Evolutionary conservation across 305 asterid species (phyloP).

Genomic region (Solanum hybrid): DNA sequence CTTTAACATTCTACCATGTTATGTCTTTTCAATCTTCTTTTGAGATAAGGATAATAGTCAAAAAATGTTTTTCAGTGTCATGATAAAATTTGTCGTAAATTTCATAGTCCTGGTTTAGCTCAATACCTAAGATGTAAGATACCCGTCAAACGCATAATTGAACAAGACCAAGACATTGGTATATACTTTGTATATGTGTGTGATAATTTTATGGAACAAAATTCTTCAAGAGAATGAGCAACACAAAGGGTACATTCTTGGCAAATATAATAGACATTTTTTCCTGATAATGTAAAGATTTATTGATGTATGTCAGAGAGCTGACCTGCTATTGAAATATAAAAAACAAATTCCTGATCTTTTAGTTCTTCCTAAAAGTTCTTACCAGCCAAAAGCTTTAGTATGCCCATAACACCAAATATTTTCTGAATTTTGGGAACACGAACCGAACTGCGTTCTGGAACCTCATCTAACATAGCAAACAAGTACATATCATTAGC

Average conservation of each 20-base stretch:
- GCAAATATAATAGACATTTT: background rate
- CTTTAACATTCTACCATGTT: too few species aligned
- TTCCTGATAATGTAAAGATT: background rate
- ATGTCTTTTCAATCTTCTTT: too few species aligned
- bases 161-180: too few species aligned
- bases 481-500: background rate
- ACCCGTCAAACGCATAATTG: too few species aligned
- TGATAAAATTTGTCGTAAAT: too few species aligned
- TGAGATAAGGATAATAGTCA: too few species aligned
- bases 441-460: slow-evolving; percentile 38
- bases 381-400: slow-evolving; percentile 69
- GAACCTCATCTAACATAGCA: slow-evolving; percentile 44
- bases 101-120: too few species aligned
- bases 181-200: background rate
- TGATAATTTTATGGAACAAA: background rate
- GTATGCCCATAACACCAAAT: slow-evolving; percentile 71
- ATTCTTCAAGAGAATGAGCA: background rate
- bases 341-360: background rate
- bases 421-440: slow-evolving; percentile 60
- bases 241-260: background rate
- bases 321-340: background rate
- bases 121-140: too few species aligned
- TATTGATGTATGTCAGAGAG: background rate
- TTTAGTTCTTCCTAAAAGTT: background rate
- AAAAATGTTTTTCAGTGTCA: too few species aligned